phyloP scores from a whole-genome alignment of 495 filamentous ascomycete genomes.

The Aspergillus heteromorphus region DNA sequence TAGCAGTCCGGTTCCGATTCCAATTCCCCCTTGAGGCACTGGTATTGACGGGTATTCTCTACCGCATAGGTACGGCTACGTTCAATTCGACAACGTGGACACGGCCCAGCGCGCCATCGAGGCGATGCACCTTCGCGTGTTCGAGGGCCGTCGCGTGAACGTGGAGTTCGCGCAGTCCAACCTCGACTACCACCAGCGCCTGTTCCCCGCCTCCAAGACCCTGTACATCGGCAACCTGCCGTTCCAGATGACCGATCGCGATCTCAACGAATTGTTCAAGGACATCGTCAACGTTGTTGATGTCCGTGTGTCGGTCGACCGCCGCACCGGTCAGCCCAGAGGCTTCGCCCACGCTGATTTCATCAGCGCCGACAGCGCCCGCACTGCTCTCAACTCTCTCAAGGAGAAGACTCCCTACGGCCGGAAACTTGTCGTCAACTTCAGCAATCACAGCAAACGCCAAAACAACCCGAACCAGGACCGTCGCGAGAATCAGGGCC shows the following conservation, averaged over 20 bases:
- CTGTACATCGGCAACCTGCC: slow-evolving; percentile 88
- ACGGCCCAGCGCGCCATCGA: slow-evolving; percentile 56
- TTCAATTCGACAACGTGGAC: slow-evolving; percentile 56
- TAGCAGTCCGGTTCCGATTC: not conserved
- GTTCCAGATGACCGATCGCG: slow-evolving; percentile 82
- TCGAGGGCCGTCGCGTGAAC: slow-evolving; percentile 71
- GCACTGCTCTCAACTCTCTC: slow-evolving; percentile 52
- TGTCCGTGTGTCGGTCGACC: slow-evolving; percentile 85
- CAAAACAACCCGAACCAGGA: not conserved
- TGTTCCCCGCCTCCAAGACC: slow-evolving; percentile 56
- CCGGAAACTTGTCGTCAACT: slow-evolving; percentile 64
- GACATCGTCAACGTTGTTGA: slow-evolving; percentile 68
- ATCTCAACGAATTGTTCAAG: slow-evolving; percentile 76
- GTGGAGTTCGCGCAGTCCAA: slow-evolving; percentile 49
- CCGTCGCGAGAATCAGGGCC: not conserved
- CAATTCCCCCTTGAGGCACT: not conserved
- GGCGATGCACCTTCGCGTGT: slow-evolving; percentile 61
- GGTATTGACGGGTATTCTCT: not conserved
- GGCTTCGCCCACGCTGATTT: slow-evolving; percentile 94
- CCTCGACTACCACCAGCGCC: slow-evolving; percentile 31
- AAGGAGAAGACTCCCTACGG: slow-evolving; percentile 56
- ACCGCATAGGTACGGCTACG: slow-evolving; percentile 66
- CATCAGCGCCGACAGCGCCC: slow-evolving; percentile 55
- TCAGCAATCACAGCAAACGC: slow-evolving; percentile 23
- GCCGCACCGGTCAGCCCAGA: slow-evolving; percentile 76